phyloP scores from a whole-genome alignment of 257 asterid species.

The Pogostemon cablin region DNA sequence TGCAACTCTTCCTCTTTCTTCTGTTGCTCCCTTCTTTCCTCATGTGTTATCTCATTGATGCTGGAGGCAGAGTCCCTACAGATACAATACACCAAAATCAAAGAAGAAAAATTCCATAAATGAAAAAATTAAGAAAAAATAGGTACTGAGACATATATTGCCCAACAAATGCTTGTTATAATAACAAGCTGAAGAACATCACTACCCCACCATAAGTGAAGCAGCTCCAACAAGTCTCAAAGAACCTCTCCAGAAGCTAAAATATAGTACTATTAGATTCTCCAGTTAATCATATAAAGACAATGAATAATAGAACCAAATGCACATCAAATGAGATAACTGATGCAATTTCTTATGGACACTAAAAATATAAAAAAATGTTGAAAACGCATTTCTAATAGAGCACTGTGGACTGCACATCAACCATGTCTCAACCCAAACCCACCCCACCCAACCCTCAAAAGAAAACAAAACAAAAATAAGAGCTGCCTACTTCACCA shows the following conservation, averaged over 20 bases:
- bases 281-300: constrained; percentile 15
- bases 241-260: background rate
- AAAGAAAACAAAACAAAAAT: background rate
- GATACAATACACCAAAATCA: background rate
- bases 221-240: background rate
- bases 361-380: background rate
- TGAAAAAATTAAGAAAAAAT: background rate
- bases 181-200: constrained; percentile 19
- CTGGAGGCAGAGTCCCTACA: constrained; percentile 72
- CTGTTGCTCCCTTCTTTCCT: constrained; percentile 67
- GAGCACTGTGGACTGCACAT: background rate
- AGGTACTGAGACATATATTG: background rate
- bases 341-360: background rate
- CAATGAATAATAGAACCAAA: background rate
- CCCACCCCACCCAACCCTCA: background rate
- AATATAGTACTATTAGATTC: background rate
- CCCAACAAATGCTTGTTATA: background rate
- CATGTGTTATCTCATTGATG: constrained; percentile 55
- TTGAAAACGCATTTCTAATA: background rate
- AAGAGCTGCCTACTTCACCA: background rate
- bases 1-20: constrained; percentile 88
- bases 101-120: background rate
- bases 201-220: background rate
- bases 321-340: constrained; percentile 8
- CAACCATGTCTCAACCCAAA: background rate